Evolutionary conservation across 31 red algal species (phyloP).

Genomic region (Asparagopsis taxiformis): DNA sequence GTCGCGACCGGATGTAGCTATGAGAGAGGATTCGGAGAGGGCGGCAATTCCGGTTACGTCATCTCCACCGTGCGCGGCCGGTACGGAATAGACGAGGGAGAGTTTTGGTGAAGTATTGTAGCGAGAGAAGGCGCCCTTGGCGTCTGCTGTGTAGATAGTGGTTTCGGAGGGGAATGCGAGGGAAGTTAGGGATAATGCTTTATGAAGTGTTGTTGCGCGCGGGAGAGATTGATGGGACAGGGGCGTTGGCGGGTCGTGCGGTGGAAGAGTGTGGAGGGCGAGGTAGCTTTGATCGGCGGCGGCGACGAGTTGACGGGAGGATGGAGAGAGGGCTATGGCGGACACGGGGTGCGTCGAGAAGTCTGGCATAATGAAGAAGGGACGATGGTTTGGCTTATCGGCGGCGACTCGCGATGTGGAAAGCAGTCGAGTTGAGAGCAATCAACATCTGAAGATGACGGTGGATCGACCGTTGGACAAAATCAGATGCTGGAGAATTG

Average conservation of each 20-base stretch:
- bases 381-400: background rate
- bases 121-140: constrained; percentile 27
- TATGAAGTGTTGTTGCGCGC: constrained; percentile 8
- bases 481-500: too few relatives aligned
- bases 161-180: constrained; percentile 22
- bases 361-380: constrained; percentile 1
- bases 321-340: background rate
- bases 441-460: too few relatives aligned
- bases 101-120: constrained; percentile 25
- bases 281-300: background rate
- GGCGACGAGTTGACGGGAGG: background rate
- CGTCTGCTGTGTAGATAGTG: constrained; percentile 34
- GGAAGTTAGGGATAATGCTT: constrained; percentile 33
- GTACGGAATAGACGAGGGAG: constrained; percentile 24
- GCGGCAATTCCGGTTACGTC: constrained; percentile 56
- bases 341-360: constrained; percentile 2
- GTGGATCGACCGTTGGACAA: too few relatives aligned
- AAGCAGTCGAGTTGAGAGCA: too few relatives aligned
- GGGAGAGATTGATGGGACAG: constrained; percentile 10
- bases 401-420: constrained; percentile 4
- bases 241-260: background rate
- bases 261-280: constrained; percentile 5
- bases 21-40: constrained; percentile 20
- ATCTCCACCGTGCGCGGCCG: constrained; percentile 34
- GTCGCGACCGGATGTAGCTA: constrained; percentile 78